A percentile compares a stretch with the other conserved stretches of the same genome.
phyloP scores from a whole-genome alignment of 2,329 filamentous ascomycete genomes.

The Grosmannia huntii region DNA sequence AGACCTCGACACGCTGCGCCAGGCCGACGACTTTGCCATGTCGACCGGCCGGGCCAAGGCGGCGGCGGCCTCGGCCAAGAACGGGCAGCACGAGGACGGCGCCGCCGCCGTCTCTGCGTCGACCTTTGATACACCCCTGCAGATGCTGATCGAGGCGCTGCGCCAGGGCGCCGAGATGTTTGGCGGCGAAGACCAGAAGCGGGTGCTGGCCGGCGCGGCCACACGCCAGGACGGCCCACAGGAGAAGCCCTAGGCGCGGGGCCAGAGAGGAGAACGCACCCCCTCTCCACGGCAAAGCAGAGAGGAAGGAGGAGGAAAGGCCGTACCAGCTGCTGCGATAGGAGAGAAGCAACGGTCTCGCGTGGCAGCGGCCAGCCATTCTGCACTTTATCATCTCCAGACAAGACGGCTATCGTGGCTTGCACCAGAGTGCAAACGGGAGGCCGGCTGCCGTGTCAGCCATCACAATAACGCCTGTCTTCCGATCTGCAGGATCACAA shows the following conservation, averaged over 20 bases:
- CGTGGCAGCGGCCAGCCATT: too few species aligned
- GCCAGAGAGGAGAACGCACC: too few species aligned
- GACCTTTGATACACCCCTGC: constrained; percentile 27
- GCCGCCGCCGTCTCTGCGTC: background rate
- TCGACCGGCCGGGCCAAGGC: constrained; percentile 37
- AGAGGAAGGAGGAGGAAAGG: too few species aligned
- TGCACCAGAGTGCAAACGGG: too few species aligned
- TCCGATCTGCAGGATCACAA: too few species aligned
- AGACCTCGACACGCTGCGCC: constrained; percentile 58
- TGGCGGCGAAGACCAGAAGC: constrained; percentile 29
- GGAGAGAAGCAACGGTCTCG: too few species aligned
- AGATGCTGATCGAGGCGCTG: constrained; percentile 53
- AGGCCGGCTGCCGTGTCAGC: too few species aligned
- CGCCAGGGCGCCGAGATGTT: constrained; percentile 56
- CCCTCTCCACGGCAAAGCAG: too few species aligned
- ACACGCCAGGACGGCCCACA: background rate
- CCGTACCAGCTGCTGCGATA: too few species aligned
- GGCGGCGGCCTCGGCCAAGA: background rate
- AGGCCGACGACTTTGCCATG: constrained; percentile 55
- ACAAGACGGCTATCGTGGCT: too few species aligned
- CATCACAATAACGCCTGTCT: too few species aligned
- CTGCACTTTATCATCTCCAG: too few species aligned
- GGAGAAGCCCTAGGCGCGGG: background rate
- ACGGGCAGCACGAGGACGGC: background rate
- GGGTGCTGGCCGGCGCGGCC: constrained; percentile 13